Percentiles rank a stretch among this genome's conserved stretches.
Evolutionary conservation across 371 early-diverging fungal genomes (phyloP).

Genomic region (Mortierella sp.): DNA sequence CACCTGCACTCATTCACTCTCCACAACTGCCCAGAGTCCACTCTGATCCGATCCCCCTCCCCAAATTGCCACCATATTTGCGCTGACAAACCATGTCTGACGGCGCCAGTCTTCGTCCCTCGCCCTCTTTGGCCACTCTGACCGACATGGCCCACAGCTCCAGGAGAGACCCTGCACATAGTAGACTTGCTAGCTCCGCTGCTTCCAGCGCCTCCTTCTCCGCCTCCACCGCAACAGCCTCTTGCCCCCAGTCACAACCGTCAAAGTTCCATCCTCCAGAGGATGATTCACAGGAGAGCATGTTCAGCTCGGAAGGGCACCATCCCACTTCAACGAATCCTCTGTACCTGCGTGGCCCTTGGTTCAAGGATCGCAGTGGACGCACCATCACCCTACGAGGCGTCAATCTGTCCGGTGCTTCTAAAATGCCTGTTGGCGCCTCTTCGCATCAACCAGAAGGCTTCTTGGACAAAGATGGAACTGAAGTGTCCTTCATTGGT

Average conservation of each 20-base stretch:
- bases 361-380: constrained; percentile 71
- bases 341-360: constrained; percentile 65
- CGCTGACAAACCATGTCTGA: background rate
- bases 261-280: constrained; percentile 14
- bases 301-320: constrained; percentile 30
- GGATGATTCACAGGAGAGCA: constrained; percentile 13
- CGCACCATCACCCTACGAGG: constrained; percentile 71
- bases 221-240: constrained; percentile 20
- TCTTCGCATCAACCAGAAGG: constrained; percentile 62
- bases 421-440: constrained; percentile 66
- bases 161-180: too few relatives aligned
- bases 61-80: background rate
- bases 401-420: constrained; percentile 72
- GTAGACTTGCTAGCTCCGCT: too few relatives aligned
- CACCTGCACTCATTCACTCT: background rate
- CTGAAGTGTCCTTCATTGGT: constrained; percentile 69
- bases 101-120: constrained; percentile 14
- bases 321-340: constrained; percentile 38
- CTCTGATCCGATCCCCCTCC: background rate
- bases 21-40: background rate
- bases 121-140: constrained; percentile 42
- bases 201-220: constrained; percentile 29
- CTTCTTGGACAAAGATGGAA: constrained; percentile 66
- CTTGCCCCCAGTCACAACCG: constrained; percentile 16
- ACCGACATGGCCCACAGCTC: constrained; percentile 15